Evolutionary conservation across 768 basidiomycete species (phyloP).

Genomic region (Mycena olivaceomarginata): DNA sequence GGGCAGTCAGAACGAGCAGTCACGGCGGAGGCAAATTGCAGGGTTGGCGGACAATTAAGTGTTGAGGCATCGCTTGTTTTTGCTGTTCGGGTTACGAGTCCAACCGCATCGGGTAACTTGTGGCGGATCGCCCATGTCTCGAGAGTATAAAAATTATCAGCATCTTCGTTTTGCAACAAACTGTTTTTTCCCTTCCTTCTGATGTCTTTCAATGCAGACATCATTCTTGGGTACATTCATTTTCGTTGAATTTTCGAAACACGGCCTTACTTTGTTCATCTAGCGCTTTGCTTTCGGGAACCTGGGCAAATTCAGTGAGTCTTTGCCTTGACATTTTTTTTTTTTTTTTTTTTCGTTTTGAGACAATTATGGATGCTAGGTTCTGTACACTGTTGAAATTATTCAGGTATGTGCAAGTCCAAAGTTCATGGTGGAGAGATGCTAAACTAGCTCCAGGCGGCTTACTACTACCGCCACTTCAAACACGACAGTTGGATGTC

Average conservation of each 20-base stretch:
- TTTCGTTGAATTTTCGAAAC: slow-evolving; percentile 15
- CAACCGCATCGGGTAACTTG: background rate
- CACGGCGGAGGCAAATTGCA: background rate
- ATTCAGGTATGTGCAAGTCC: slow-evolving; percentile 15
- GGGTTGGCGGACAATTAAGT: background rate
- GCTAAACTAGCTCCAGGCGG: slow-evolving; percentile 10
- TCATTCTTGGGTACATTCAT: slow-evolving; percentile 16
- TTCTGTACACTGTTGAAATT: background rate
- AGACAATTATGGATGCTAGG: too few relatives aligned
- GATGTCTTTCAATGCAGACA: slow-evolving; percentile 28
- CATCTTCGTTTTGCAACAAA: slow-evolving; percentile 6
- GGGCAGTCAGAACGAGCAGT: background rate
- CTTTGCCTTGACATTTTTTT: too few relatives aligned
- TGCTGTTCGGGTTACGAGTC: background rate
- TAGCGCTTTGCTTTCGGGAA: slow-evolving; percentile 1
- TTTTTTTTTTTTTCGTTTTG: too few relatives aligned
- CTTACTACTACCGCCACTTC: slow-evolving; percentile 21
- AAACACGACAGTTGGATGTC: slow-evolving; percentile 20
- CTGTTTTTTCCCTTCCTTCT: slow-evolving; percentile 12
- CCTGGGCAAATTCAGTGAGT: too few relatives aligned
- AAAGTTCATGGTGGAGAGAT: slow-evolving; percentile 11
- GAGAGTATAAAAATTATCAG: slow-evolving; percentile 18
- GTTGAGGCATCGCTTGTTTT: background rate
- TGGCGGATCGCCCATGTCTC: background rate
- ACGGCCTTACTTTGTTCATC: slow-evolving; percentile 26